A percentile compares a stretch with the other conserved stretches of the same genome.
phyloP scores from a whole-genome alignment of 2,329 filamentous ascomycete species.

The Cladophialophora yegresii region DNA sequence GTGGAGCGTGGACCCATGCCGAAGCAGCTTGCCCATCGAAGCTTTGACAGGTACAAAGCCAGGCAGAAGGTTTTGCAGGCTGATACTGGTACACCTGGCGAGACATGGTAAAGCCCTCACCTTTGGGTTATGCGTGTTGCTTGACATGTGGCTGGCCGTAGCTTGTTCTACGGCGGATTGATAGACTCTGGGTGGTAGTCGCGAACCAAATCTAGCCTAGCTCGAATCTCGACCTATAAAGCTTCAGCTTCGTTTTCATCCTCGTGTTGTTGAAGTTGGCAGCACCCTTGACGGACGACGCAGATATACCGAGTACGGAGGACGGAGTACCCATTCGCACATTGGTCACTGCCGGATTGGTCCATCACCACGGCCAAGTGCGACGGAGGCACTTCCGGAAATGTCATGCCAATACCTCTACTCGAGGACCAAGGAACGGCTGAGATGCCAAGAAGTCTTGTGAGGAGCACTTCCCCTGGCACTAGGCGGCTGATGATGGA shows the following conservation, averaged over 20 bases:
- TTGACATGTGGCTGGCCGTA: not conserved
- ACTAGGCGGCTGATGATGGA: not conserved
- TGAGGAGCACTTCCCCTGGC: not conserved
- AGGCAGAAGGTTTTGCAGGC: not conserved
- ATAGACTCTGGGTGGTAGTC: not conserved
- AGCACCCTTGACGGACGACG: not conserved
- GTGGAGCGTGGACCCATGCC: too few relatives aligned
- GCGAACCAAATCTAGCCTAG: not conserved
- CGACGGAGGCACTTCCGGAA: not conserved
- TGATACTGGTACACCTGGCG: not conserved
- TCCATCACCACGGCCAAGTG: not conserved
- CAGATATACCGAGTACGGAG: not conserved
- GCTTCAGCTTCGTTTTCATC: not conserved
- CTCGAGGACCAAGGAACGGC: conserved; percentile 1
- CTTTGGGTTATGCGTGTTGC: not conserved
- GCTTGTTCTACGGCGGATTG: not conserved
- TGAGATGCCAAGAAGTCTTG: conserved; percentile 3
- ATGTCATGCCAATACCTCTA: not conserved
- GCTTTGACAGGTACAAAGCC: not conserved
- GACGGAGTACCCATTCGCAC: not conserved
- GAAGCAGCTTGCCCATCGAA: not conserved
- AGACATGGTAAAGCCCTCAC: not conserved
- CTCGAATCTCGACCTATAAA: not conserved
- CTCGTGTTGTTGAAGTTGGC: not conserved
- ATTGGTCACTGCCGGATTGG: not conserved